A percentile compares a stretch with the other conserved stretches of the same genome.
These are phyloP conservation scores for Coelastrella sp. DNA, from an alignment of 139 green algal genomes.

Conservation along the genomic window DNA sequence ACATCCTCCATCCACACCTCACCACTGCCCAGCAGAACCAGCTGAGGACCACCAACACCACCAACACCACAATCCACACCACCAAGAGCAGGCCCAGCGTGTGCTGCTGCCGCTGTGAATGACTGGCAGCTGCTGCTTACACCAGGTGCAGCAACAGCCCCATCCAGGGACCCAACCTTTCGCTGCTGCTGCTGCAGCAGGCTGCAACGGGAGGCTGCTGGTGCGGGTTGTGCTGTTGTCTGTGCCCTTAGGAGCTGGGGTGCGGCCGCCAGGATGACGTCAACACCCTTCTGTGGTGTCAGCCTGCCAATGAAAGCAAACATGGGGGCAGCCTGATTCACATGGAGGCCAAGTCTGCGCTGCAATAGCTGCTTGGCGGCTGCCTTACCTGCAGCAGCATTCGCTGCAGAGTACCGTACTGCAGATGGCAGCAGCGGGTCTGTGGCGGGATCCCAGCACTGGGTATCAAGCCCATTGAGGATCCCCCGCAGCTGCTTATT, in stretches of 20 bases:
- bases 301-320: constrained; percentile 86
- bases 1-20: constrained; percentile 75
- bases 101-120: not conserved
- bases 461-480: constrained; percentile 82
- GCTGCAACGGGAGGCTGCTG: not conserved
- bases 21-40: constrained; percentile 62
- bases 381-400: constrained; percentile 67
- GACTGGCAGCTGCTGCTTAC: not conserved
- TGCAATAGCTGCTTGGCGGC: constrained; percentile 76
- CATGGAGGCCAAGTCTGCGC: constrained; percentile 67
- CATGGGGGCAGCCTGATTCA: constrained; percentile 62
- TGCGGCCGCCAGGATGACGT: constrained; percentile 81
- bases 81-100: not conserved
- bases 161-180: not conserved
- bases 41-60: constrained; percentile 31
- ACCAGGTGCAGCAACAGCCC: constrained; percentile 21
- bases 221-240: not conserved
- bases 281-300: constrained; percentile 87
- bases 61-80: not conserved
- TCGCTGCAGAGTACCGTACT: constrained; percentile 59
- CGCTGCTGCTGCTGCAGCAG: not conserved
- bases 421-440: constrained; percentile 69
- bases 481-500: constrained; percentile 61
- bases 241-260: constrained; percentile 62
- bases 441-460: constrained; percentile 71